A percentile compares a stretch with the other conserved stretches of the same genome.
Conservation (phyloP, 306 rosid genomes). For the Luffa aegyptiaca region DNA sequence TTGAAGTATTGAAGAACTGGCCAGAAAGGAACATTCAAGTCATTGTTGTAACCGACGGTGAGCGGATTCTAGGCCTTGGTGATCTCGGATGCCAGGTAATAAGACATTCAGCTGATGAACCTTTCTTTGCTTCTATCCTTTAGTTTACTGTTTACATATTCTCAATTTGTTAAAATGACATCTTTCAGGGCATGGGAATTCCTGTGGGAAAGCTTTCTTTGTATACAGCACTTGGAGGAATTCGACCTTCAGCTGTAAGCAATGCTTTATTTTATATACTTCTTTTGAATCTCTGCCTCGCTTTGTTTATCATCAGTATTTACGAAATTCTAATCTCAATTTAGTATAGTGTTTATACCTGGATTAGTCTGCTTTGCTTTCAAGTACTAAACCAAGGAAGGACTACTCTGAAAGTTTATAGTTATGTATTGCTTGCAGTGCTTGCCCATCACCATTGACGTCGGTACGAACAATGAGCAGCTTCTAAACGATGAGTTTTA, state of each 20-base stretch:
- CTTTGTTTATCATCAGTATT: neutral
- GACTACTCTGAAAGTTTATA: neutral
- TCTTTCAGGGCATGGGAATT: constrained; percentile 89
- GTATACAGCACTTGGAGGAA: constrained; percentile 93
- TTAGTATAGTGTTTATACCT: neutral
- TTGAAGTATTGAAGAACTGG: constrained; percentile 89
- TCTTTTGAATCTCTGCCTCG: neutral
- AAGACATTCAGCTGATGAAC: neutral
- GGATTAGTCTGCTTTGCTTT: neutral
- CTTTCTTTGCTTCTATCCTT: neutral
- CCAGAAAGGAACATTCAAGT: constrained; percentile 82
- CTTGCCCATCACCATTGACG: constrained; percentile 91
- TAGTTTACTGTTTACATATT: neutral
- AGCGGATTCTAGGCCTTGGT: constrained; percentile 96
- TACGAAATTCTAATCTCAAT: neutral
- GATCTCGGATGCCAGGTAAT: constrained; percentile 96
- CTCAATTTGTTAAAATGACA: neutral
- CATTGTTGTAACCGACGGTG: constrained; percentile 93
- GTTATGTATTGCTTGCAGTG: constrained; percentile 34
- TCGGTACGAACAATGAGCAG: constrained; percentile 90
- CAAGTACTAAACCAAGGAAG: neutral
- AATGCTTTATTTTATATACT: neutral
- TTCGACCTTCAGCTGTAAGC: constrained; percentile 89
- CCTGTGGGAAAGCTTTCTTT: constrained; percentile 97
- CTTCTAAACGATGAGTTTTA: constrained; percentile 81